Conservation (phyloP, 2,329 filamentous ascomycete species). For the Aureobasidium namibiae region DNA sequence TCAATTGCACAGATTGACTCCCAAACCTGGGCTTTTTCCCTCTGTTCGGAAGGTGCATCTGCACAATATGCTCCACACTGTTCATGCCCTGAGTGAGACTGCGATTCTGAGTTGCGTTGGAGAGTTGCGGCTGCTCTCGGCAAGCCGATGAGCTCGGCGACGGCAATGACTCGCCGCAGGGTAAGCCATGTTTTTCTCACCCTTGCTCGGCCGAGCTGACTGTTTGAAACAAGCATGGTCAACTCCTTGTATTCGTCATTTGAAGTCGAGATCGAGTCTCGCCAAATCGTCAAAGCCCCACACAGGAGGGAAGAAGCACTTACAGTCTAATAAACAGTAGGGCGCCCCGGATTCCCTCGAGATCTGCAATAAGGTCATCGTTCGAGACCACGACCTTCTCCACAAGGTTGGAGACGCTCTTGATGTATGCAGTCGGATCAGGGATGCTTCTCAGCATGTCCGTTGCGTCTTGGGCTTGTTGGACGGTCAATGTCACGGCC, state of each 20-base stretch:
- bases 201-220: slow-evolving; percentile 27
- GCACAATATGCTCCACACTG: neutral
- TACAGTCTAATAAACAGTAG: slow-evolving; percentile 30
- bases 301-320: slow-evolving; percentile 13
- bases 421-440: slow-evolving; percentile 15
- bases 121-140: slow-evolving; percentile 18
- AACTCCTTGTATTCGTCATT: neutral
- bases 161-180: slow-evolving; percentile 29
- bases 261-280: neutral
- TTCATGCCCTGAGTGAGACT: neutral
- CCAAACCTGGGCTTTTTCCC: slow-evolving; percentile 25
- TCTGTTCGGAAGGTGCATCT: slow-evolving; percentile 6
- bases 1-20: slow-evolving; percentile 27
- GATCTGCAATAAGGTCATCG: slow-evolving; percentile 25
- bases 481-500: slow-evolving; percentile 23
- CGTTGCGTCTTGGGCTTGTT: slow-evolving; percentile 18
- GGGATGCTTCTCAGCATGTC: slow-evolving; percentile 3
- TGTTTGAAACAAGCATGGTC: slow-evolving; percentile 11
- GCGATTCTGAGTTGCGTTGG: neutral
- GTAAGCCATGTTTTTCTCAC: slow-evolving; percentile 30
- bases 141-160: slow-evolving; percentile 33
- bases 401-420: slow-evolving; percentile 21
- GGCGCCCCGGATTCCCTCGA: slow-evolving; percentile 25
- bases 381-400: slow-evolving; percentile 25
- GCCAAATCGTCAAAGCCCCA: no score